Evolutionary conservation across 2,329 filamentous ascomycete species (phyloP), one percentile per base, ranked within the genome.

Genomic region (Trichothecium sympodiale): DNA sequence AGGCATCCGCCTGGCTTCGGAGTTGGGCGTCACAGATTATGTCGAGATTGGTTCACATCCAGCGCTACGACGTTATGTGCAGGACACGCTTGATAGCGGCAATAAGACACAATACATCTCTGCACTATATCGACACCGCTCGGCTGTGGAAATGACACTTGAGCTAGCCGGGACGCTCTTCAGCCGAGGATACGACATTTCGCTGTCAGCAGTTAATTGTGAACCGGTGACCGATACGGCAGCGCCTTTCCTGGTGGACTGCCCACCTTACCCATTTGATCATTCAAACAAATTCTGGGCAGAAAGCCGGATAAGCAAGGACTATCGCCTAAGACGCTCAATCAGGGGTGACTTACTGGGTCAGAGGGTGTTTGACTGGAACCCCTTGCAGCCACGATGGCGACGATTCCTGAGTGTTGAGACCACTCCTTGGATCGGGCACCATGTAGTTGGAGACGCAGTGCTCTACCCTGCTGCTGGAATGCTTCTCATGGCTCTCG

Each of bases 391-490:
- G 31, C 50, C 52, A 0, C 36, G 38, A 7, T 62, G 58, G 58
- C 38, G 57, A 3, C 55, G 57, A 31, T 39, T 49, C 3, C 36
- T 62, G 1, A 31, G 38, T 1, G 31, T 51, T 3, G 44, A 47
- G 2, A 46, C 53, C 31, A 32, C 49, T 1, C 49, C 52, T 3
- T 61, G 57, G 58, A 29, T 60, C 6, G 32, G 36, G 2, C 49
- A 54, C n/a, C 58, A 61, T 32, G 38, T 41, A 4, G 44, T 59
- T 12, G 41, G 47, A 15, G 42, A 41, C 1, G 38, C 44, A 7
- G 37, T 53, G 8, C 41, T 60, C 1, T 59, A 55, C 34, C 56
- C 57, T 2, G 50, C 40, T 7, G 50, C 56, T 1, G 56, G 48
- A 8, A 58, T 55, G 33, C 38, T 59, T 5, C 38, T 46, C n/a